These are phyloP conservation scores for Paramyrothecium roridum DNA, from an alignment of 2,329 filamentous ascomycete genomes.

Conservation along the genomic window DNA sequence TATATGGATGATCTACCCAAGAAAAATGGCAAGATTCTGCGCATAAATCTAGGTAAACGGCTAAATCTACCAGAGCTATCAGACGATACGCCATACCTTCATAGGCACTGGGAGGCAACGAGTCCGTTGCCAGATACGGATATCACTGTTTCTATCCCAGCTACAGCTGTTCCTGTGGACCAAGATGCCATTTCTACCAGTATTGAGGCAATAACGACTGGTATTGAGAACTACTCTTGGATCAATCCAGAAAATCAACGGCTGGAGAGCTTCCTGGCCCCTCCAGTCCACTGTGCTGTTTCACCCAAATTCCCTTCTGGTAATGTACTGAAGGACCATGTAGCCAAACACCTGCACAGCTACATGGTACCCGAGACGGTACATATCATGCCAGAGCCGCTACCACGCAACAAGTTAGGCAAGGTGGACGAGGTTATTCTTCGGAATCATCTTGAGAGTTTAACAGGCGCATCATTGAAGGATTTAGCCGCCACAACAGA, in stretches of 20 bases:
- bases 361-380: slow-evolving; percentile 37
- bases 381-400: slow-evolving; percentile 25
- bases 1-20: slow-evolving; percentile 56
- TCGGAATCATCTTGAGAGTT: slow-evolving; percentile 23
- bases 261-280: slow-evolving; percentile 18
- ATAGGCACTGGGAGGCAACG: slow-evolving; percentile 45
- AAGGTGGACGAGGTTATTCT: slow-evolving; percentile 31
- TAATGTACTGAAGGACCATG: slow-evolving; percentile 10
- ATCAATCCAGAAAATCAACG: slow-evolving; percentile 1
- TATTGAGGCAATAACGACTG: slow-evolving; percentile 12
- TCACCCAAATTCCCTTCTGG: slow-evolving; percentile 1
- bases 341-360: slow-evolving; percentile 18
- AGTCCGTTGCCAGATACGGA: slow-evolving; percentile 46
- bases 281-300: slow-evolving; percentile 1
- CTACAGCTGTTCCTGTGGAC: slow-evolving; percentile 29
- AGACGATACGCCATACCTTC: slow-evolving; percentile 38
- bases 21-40: slow-evolving; percentile 54
- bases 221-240: slow-evolving; percentile 12
- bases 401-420: slow-evolving; percentile 27
- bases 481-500: slow-evolving; percentile 24
- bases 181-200: slow-evolving; percentile 17
- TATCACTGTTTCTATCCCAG: slow-evolving; percentile 36
- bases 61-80: slow-evolving; percentile 40
- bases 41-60: slow-evolving; percentile 48
- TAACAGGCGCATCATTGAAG: slow-evolving; percentile 16